These are phyloP conservation scores for Friedmanniomyces simplex DNA, from an alignment of 495 filamentous ascomycete species.

Conservation along the genomic window DNA sequence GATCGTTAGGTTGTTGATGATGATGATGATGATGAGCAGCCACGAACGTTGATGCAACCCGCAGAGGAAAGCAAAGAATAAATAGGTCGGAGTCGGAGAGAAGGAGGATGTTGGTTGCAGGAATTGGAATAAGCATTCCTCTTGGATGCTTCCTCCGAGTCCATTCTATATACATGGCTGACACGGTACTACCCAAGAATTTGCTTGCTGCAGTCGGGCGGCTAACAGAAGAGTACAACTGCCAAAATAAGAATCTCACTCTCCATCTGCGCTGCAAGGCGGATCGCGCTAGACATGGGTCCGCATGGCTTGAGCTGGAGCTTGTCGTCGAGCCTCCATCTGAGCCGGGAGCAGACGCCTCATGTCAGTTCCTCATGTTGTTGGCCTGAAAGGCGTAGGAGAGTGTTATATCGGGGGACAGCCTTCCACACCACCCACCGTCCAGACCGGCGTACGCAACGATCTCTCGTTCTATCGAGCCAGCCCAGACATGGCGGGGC, in stretches of 20 bases:
- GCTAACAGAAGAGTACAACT: neutral
- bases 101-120: neutral
- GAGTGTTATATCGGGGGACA: too few species aligned
- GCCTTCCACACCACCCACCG: too few species aligned
- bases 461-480: neutral
- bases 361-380: neutral
- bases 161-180: slow-evolving; percentile 21
- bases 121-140: neutral
- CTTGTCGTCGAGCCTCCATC: too few species aligned
- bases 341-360: too few species aligned
- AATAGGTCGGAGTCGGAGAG: neutral
- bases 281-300: slow-evolving; percentile 3
- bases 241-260: slow-evolving; percentile 1
- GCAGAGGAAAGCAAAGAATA: neutral
- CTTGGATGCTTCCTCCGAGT: neutral
- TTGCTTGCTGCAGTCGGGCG: slow-evolving; percentile 9
- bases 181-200: slow-evolving; percentile 4
- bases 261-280: neutral
- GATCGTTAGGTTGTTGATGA: neutral
- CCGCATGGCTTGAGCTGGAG: slow-evolving; percentile 1
- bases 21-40: neutral
- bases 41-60: neutral
- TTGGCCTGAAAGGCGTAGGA: neutral
- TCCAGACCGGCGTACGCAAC: neutral
- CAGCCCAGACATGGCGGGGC: neutral